Conservation (phyloP, 179 eudicot genomes). For the Silene coronaria region DNA sequence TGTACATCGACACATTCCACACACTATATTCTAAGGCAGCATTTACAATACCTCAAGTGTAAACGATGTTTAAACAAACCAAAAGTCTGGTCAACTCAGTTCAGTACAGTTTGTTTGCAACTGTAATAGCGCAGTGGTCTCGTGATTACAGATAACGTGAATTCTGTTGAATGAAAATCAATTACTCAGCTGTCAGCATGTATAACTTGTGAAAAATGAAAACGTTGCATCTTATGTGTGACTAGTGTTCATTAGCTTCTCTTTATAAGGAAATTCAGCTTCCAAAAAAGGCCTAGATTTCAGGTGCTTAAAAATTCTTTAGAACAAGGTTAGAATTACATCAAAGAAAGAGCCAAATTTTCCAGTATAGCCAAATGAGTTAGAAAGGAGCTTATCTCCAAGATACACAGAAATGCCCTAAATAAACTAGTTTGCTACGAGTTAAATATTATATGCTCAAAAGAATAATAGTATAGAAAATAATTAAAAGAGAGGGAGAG, state of each 20-base stretch:
- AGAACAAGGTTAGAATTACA: neutral
- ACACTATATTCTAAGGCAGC: neutral
- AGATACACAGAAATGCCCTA: too few species aligned
- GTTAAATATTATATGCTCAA: too few species aligned
- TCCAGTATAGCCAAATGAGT: neutral
- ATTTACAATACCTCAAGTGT: neutral
- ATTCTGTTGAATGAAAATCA: neutral
- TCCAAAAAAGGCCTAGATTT: neutral
- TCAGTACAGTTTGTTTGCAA: neutral
- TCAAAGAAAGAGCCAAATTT: neutral
- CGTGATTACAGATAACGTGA: constrained; percentile 1
- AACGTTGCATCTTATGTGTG: neutral
- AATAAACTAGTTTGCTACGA: too few species aligned
- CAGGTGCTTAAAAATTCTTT: neutral
- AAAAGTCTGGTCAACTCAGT: neutral
- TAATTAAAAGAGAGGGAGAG: too few species aligned
- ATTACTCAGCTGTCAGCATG: neutral
- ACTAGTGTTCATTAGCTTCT: neutral
- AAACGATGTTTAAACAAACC: neutral
- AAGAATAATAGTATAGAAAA: too few species aligned
- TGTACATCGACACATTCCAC: neutral
- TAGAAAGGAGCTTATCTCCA: too few species aligned
- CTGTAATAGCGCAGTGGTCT: neutral
- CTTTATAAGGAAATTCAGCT: neutral
- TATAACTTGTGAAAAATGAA: neutral